Base-by-base conservation (phyloP, 1,284 basidiomycete species). In the Ceratorhiza oryzae-sativae region DNA sequence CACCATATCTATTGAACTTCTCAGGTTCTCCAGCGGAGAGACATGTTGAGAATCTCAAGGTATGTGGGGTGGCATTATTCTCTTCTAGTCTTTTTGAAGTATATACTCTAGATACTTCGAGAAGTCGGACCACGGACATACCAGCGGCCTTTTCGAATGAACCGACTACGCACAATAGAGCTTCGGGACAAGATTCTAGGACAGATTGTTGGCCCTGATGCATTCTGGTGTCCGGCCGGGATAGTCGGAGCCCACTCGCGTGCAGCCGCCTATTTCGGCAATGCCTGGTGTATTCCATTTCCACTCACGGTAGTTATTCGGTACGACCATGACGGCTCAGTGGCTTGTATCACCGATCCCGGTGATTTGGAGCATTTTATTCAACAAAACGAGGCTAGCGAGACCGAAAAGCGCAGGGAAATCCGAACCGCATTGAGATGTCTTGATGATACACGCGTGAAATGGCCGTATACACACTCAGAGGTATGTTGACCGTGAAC, bases 11-110 rank as follows among this genome's bases (percentile, higher is more conserved):
- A 1, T 81, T 93, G 51, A 79, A 85, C 61, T 94, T 93, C 76
- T 74, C 79, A n/a, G 89, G 88, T 2, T 86, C 86, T 1, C 88
- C 88, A 0, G 90, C 84, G 2, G 92, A 94, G 78, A 81, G 92
- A 72, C 89, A 92, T 76, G 87, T 90, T 1, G 92, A 94, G 79
- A 93, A 93, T 77, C 80, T 94, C 73, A 93, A 92, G 86, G 90
- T 90, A 71, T 67, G 78, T 61, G 34, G 15, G 12, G 30, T 6
- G n/a, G 18, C 18, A 23, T 12, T 41, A 18, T 39, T 15, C 6
- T 8, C 5, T 20, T 23, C 36, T 41, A 34, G 25, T 4, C 39
- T 60, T 42, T 13, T n/a, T 20, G 4, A 30, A 56, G 25, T 27
- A 23, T 49, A 6, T 23, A 27, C 36, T 13, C 34, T 72, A 84